Percentiles rank a stretch among this genome's conserved stretches.
Conservation (phyloP, 331 rosid genomes). For the Arachis monticola region DNA sequence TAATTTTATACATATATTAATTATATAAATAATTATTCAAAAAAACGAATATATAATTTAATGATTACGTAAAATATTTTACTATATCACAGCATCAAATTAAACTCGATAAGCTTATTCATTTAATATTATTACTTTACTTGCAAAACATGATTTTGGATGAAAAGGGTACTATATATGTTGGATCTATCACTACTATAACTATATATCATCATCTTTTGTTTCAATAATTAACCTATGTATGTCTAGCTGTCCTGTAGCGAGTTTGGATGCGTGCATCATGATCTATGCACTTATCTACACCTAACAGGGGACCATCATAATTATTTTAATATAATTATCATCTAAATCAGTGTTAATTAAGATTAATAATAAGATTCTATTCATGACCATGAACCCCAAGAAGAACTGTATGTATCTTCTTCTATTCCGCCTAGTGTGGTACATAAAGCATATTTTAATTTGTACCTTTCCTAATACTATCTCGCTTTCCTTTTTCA, state of each 20-base stretch:
- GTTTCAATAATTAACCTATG: slow-evolving; percentile 16
- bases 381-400: slow-evolving; percentile 30
- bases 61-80: no score
- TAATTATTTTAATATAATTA: slow-evolving; percentile 30
- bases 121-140: slow-evolving; percentile 12
- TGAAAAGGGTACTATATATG: slow-evolving; percentile 40
- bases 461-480: slow-evolving; percentile 28
- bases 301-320: slow-evolving; percentile 43
- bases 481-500: slow-evolving; percentile 8
- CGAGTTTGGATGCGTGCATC: slow-evolving; percentile 44
- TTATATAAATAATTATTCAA: no score
- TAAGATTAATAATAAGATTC: slow-evolving; percentile 41
- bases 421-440: slow-evolving; percentile 19
- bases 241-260: slow-evolving; percentile 48
- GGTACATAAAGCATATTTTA: slow-evolving; percentile 38
- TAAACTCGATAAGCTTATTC: no score
- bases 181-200: slow-evolving; percentile 51
- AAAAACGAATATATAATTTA: no score
- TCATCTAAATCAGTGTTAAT: slow-evolving; percentile 31
- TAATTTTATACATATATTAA: no score
- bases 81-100: no score
- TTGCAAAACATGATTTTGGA: slow-evolving; percentile 32
- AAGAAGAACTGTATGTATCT: slow-evolving; percentile 36
- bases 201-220: slow-evolving; percentile 30
- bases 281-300: slow-evolving; percentile 47